Conservation (phyloP, 495 filamentous ascomycete genomes). For the Daldinia concentrica region DNA sequence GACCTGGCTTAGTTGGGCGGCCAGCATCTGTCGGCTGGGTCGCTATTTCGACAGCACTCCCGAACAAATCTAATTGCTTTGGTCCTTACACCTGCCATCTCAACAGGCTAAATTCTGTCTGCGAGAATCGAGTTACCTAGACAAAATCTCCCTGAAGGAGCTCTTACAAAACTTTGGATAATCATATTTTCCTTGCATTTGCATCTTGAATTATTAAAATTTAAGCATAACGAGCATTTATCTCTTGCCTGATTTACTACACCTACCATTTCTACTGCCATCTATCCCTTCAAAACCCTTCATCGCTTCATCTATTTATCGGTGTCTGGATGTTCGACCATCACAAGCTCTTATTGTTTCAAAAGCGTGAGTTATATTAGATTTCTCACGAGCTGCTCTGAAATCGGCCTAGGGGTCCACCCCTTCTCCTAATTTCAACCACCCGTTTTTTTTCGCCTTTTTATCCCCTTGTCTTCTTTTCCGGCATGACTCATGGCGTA, state of each 20-base stretch:
- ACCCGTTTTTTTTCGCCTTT: conserved; percentile 8
- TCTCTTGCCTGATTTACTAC: conserved; percentile 28
- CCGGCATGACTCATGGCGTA: conserved; percentile 40
- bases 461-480: conserved; percentile 18
- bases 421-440: conserved; percentile 1
- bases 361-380: conserved; percentile 16
- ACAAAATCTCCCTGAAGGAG: conserved; percentile 10
- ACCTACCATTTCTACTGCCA: conserved; percentile 15
- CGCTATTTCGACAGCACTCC: conserved; percentile 4
- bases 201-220: conserved; percentile 39
- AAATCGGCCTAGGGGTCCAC: conserved; percentile 1
- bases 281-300: conserved; percentile 6
- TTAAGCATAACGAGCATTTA: conserved; percentile 36
- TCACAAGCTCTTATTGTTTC: conserved; percentile 12
- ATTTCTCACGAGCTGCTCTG: neutral
- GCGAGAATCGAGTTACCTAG: conserved; percentile 19
- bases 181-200: conserved; percentile 28
- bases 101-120: conserved; percentile 1
- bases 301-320: conserved; percentile 20
- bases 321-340: conserved; percentile 12
- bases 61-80: conserved; percentile 3
- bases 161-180: conserved; percentile 27
- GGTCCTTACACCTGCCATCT: conserved; percentile 1
- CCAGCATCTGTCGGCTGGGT: neutral
- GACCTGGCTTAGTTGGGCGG: conserved; percentile 9